These are phyloP conservation scores for Fagopyrum tataricum DNA, from an alignment of 148 eudicot species.

Conservation along the genomic window DNA sequence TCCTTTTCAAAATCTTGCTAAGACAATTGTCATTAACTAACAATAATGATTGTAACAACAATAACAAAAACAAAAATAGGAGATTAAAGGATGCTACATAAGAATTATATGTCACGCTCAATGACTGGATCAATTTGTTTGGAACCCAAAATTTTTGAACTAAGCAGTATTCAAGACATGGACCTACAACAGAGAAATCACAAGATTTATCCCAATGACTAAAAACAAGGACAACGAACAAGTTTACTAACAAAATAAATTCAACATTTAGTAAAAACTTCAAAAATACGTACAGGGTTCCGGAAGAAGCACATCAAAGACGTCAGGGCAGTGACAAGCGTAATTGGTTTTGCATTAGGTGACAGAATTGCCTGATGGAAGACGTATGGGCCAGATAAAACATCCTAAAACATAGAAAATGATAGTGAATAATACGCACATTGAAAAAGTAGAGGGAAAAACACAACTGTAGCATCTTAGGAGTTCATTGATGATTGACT, in stretches of 20 bases:
- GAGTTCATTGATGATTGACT: background rate
- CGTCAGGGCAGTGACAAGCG: slow-evolving; percentile 60
- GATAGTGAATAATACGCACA: slow-evolving; percentile 5
- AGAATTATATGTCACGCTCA: background rate
- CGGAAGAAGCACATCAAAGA: slow-evolving; percentile 74
- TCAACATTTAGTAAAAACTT: background rate
- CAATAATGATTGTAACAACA: background rate
- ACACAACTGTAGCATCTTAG: background rate
- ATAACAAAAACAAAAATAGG: background rate
- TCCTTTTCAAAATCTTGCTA: background rate
- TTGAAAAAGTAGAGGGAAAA: background rate
- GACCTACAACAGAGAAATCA: background rate
- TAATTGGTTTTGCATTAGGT: slow-evolving; percentile 58
- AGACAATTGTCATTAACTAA: background rate
- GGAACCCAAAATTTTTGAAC: background rate
- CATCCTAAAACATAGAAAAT: slow-evolving; percentile 46
- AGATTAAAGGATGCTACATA: background rate
- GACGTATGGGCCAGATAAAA: slow-evolving; percentile 40
- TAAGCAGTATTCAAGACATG: background rate
- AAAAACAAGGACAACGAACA: background rate
- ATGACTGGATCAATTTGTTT: background rate
- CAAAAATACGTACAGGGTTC: slow-evolving; percentile 49
- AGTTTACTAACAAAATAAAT: background rate
- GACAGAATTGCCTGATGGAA: slow-evolving; percentile 71
- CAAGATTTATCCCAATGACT: background rate